Percentiles rank a stretch among this genome's conserved stretches.
Conservation (phyloP, 768 basidiomycete genomes). For the Tylopilus sp. region DNA sequence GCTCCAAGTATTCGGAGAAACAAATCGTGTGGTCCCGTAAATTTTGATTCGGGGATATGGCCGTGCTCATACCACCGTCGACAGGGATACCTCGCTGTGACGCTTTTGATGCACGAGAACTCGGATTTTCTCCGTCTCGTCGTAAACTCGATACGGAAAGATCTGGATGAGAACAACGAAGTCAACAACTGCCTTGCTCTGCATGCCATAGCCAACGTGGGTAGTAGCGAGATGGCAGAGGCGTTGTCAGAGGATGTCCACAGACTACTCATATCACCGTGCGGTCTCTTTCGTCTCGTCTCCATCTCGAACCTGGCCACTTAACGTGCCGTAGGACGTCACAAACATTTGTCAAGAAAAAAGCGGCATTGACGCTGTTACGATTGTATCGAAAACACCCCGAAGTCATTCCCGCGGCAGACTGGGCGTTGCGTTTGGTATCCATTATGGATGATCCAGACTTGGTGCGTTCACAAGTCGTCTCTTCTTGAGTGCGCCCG, state of each 20-base stretch:
- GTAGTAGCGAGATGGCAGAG: conserved; percentile 98
- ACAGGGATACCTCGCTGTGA: conserved; percentile 96
- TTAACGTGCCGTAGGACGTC: conserved; percentile 64
- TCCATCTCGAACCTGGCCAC: conserved; percentile 6
- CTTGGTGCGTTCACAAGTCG: conserved; percentile 47
- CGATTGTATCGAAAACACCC: conserved; percentile 95
- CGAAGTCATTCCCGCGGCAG: conserved; percentile 85
- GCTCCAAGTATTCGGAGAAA: conserved; percentile 95
- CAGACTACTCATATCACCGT: conserved; percentile 93
- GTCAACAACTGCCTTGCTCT: conserved; percentile 94
- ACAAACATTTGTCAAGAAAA: conserved; percentile 95
- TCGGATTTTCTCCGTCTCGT: conserved; percentile 95
- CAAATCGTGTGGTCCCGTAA: conserved; percentile 75
- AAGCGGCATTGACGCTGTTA: conserved; percentile 91
- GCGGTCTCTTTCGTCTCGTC: conserved; percentile 25
- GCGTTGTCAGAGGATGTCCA: conserved; percentile 92
- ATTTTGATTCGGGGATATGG: neutral
- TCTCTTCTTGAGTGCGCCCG: neutral
- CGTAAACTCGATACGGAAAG: conserved; percentile 97
- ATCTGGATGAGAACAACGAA: conserved; percentile 91
- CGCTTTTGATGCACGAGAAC: conserved; percentile 97
- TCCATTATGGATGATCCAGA: conserved; percentile 95
- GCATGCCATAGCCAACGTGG: conserved; percentile 98
- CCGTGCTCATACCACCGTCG: conserved; percentile 1
- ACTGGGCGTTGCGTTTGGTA: conserved; percentile 95